Conservation (phyloP, 179 eudicot genomes). For the Beta lomatogona region DNA sequence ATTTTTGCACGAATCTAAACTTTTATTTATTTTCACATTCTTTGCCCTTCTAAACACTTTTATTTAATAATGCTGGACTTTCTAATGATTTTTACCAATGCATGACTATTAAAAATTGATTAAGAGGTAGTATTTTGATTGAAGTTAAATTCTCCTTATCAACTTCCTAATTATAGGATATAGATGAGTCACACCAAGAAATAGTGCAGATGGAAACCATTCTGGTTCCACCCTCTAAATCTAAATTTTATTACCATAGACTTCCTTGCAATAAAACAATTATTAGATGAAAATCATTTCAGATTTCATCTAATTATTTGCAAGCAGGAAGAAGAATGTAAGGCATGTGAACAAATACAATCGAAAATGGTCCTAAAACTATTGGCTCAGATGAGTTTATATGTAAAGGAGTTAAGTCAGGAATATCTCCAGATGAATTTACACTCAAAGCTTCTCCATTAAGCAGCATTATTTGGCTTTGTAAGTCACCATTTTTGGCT, state of each 20-base stretch:
- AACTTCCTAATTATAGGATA: no score
- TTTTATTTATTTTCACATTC: no score
- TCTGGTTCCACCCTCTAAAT: not conserved
- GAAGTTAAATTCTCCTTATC: no score
- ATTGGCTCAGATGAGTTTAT: constrained; percentile 62
- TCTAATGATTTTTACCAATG: no score
- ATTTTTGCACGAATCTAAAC: no score
- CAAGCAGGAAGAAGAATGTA: constrained; percentile 63
- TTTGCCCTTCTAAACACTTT: no score
- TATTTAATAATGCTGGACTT: no score
- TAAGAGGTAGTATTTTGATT: no score
- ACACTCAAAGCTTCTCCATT: constrained; percentile 58
- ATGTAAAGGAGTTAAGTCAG: constrained; percentile 51
- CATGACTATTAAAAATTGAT: no score
- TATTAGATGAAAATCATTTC: constrained; percentile 25
- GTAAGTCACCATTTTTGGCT: constrained; percentile 70
- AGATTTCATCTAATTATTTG: constrained; percentile 42
- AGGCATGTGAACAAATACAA: constrained; percentile 78
- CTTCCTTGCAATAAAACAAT: not conserved
- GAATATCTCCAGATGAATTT: constrained; percentile 60
- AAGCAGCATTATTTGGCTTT: constrained; percentile 72
- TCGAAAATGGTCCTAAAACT: constrained; percentile 63
- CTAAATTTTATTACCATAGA: not conserved
- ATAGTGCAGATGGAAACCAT: not conserved
- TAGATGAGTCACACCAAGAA: no score